Base-by-base conservation (phyloP, 2,329 filamentous ascomycete genomes). In the Emericellopsis cladophorae region DNA sequence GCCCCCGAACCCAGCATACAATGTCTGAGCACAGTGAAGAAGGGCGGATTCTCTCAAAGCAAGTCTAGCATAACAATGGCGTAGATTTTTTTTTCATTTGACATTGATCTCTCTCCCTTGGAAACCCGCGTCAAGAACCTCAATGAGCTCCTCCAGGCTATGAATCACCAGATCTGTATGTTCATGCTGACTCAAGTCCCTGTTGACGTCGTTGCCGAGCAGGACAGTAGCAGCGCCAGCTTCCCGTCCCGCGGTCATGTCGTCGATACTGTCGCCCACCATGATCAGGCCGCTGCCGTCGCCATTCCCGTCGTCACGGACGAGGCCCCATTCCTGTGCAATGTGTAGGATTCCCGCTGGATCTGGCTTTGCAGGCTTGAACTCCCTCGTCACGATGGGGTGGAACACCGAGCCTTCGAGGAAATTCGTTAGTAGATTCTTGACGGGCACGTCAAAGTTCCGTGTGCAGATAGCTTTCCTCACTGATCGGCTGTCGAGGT, bases 211-310 rank as follows among this genome's bases (percentile, higher is more conserved):
- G 53, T 93, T 93, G 14, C 82, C 72, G 36, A 98, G 66, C 55
- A 96, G 56, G n/a, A 96, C 88, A 0, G 92, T 96, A 29, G 87
- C 84, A 1, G 89, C 86, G 1, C 90, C 90, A 0, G 90, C 90
- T 40, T 69, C 70, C 44, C 81, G 74, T 0, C 92, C 90, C 1
- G 90, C 87, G 7, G 81, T 84, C 77, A 96, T 93, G 56, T 98
- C 92, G 57, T 96, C 92, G 42, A 94, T 77, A 14, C 81, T 88
- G 55, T 90, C 84, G 4, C 84, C 84, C 18, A 80, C 76, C 76
- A 81, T 81, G 49, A 79, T 74, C 34, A 78, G 51, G 6, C 56
- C 59, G 34, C 61, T 68, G 3, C 66, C 73, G 45, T 70, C 67
- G 1, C 54, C 52, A 36, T 46, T 40, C n/a, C 49, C 46, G 23